Base-by-base conservation (phyloP, 1,139 yeast species). In the Suhomyces bribrorum region DNA sequence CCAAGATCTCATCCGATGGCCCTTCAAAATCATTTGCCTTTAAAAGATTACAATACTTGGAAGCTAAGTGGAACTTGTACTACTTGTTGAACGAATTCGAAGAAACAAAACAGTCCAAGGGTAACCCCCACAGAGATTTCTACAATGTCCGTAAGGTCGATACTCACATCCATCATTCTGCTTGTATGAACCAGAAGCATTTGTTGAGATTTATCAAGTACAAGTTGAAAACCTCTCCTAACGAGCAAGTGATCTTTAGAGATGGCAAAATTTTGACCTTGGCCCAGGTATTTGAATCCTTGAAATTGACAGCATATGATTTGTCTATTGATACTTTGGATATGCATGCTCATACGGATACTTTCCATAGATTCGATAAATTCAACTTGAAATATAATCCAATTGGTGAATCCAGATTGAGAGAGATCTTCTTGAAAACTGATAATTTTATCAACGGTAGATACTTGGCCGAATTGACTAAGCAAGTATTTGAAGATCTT, bases 151-250 rank as follows among this genome's bases (percentile, higher is more conserved):
- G 98, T 70, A 94, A 94, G 61, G 99, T 94, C 31, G 99, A 94
- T 57, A 94, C 98, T 11, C 99, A 94, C 72, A 96, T 94, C 55
- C 99, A 94, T 62, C 98, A 94, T 62, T 86, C 96, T 11, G 99
- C 99, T 7, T 90, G 97, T 62, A 92, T 92, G 98, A 94, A 94
- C 57, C 98, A 94, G 62, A 94, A 94, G 64, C 98, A 94, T 65
- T 71, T 94, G 56, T 71, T 94, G 50, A 83, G 98, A 53, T 94
- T 87, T 61, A 94, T 94, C 62, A 94, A 94, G 64, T 87, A 89
- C 61, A 92, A 92, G 66, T 62, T 77, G 66, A 56, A 69, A 50
- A 69, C 76, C 1, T 52, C 56, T 29, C 92, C 96, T 1, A 77
- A 87, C 51, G 96, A 92, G 60, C 82, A 85, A 46, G 99, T 94